Base-by-base conservation (phyloP, 2,329 filamentous ascomycete species). In the Leptosphaerulina australis region DNA sequence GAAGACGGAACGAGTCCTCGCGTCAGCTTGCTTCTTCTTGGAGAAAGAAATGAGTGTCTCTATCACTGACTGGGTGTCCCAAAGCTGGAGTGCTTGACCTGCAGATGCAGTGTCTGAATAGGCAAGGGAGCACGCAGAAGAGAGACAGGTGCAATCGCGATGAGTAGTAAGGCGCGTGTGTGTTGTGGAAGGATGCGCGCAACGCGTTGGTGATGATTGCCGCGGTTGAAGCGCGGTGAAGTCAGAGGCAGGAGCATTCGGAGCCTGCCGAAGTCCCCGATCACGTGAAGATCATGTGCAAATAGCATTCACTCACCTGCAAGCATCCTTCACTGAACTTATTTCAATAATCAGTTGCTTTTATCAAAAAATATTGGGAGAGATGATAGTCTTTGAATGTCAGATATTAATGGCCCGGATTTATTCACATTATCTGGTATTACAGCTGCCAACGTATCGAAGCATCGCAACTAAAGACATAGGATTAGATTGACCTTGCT, bases 1-100 rank as follows among this genome's bases (percentile, higher is more conserved):
- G 21, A 44, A 50, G 45, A 53, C 38, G 41, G 26, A 56, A 43
- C 28, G 39, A 36, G 30, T 58, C 53, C 56, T 55, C 56, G 52
- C 62, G 67, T 70, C 66, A 71, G 68, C 59, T 50, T 62, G 58
- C 58, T 65, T 67, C 60, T 69, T 64, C 33, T 48, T 57, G 56
- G 43, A 43, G 53, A 40, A 51, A 55, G 51, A 58, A 50, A 53
- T 59, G 56, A 67, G 60, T 65, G 60, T 63, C 64, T 66, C 60
- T 67, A 59, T 64, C 63, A 71, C 69, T 71, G 67, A 71, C 68
- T 71, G 65, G 56, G 52, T 66, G 60, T 66, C 65, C 63, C 62
- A 53, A 43, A 61, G 56, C 52, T 56, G 52, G 54, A 59, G 57
- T 48, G 57, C 50, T 62, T 54, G 44, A 58, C 56, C 55, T 48